Conservation (phyloP, 192 early-diverging fungal species). For the Helicostylum pulchrum region DNA sequence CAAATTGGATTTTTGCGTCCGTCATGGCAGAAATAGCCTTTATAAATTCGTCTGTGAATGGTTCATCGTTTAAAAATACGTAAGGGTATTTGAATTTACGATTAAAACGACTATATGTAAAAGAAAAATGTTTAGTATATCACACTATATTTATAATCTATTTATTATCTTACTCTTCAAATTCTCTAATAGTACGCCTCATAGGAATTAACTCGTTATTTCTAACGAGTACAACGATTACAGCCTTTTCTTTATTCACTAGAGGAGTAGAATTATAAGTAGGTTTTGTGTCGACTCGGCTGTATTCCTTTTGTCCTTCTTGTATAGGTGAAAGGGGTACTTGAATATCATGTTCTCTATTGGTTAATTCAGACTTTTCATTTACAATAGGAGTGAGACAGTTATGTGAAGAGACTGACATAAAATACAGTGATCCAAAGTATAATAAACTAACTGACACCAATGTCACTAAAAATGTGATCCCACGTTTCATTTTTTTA, state of each 20-base stretch:
- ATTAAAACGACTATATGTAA: conserved; percentile 72
- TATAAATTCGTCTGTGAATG: conserved; percentile 64
- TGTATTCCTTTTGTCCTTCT: too few relatives aligned
- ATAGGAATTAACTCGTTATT: conserved; percentile 68
- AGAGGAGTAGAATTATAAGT: not conserved
- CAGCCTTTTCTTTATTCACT: conserved; percentile 40
- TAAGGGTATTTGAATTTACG: conserved; percentile 70
- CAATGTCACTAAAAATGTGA: not conserved
- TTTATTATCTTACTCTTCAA: conserved; percentile 52
- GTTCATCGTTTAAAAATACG: conserved; percentile 73
- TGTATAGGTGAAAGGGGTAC: too few relatives aligned
- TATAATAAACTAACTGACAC: not conserved
- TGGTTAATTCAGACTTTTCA: not conserved
- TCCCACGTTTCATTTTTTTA: conserved; percentile 6
- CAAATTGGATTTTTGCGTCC: conserved; percentile 58
- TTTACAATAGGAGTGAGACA: not conserved
- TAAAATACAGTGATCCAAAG: conserved; percentile 14
- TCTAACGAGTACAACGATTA: conserved; percentile 68
- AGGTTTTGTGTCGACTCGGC: not conserved
- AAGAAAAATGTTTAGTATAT: not conserved
- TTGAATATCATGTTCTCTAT: not conserved
- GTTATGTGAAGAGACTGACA: not conserved
- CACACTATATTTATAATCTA: conserved; percentile 2
- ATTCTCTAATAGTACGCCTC: conserved; percentile 58
- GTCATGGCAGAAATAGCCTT: conserved; percentile 40